These are phyloP conservation scores for Fusarium sp. DNA, from an alignment of 2,329 filamentous ascomycete species.

Conservation along the genomic window DNA sequence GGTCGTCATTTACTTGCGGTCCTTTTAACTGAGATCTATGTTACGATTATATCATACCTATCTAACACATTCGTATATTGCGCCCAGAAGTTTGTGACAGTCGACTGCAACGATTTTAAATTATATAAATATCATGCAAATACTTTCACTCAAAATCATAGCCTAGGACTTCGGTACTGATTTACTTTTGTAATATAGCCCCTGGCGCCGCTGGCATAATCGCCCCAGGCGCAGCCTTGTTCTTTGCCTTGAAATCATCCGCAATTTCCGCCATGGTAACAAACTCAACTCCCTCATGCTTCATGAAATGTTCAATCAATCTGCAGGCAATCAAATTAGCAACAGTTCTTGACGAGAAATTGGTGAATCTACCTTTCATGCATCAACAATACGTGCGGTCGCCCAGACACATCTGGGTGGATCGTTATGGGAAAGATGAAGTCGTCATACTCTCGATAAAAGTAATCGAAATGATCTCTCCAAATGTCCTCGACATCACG, in stretches of 20 bases:
- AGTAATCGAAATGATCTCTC: conserved; percentile 77
- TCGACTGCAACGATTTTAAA: too few species aligned
- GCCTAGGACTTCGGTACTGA: too few species aligned
- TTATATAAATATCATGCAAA: too few species aligned
- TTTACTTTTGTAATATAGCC: too few species aligned
- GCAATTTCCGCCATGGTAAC: conserved; percentile 77
- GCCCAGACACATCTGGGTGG: conserved; percentile 77
- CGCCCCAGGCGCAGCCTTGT: conserved; percentile 66
- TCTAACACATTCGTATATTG: too few species aligned
- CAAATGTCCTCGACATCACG: conserved; percentile 73
- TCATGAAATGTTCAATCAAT: conserved; percentile 74
- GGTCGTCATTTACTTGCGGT: too few species aligned
- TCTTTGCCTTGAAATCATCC: conserved; percentile 77
- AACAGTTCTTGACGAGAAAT: rapidly evolving
- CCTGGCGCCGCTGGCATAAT: conserved; percentile 61
- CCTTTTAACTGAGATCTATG: too few species aligned
- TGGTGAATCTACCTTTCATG: conserved; percentile 61
- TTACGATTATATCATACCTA: too few species aligned
- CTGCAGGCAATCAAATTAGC: not conserved
- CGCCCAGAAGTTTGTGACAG: too few species aligned
- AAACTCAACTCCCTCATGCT: conserved; percentile 70
- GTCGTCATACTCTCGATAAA: conserved; percentile 80
- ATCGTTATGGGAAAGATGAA: conserved; percentile 83
- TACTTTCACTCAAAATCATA: too few species aligned
- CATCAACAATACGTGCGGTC: conserved; percentile 78